Conservation (phyloP, 805 yeast genomes). For the Saturnispora saitoi region DNA sequence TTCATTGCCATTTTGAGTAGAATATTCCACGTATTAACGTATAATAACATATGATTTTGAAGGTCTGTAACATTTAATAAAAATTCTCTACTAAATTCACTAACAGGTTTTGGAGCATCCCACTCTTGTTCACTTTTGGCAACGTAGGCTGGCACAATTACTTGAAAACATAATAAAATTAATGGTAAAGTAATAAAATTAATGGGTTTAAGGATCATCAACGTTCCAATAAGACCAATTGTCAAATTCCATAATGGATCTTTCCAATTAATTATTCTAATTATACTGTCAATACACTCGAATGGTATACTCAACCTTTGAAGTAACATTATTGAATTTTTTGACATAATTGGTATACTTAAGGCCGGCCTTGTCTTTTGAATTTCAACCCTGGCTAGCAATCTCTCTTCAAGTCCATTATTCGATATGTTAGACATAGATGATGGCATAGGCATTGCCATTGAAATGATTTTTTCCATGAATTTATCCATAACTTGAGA, state of each 20-base stretch:
- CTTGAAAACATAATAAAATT: constrained; percentile 40
- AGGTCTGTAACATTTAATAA: constrained; percentile 71
- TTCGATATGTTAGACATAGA: constrained; percentile 42
- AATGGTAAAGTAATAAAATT: constrained; percentile 47
- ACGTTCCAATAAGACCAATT: constrained; percentile 30
- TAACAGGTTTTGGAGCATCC: constrained; percentile 58
- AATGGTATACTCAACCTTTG: constrained; percentile 57
- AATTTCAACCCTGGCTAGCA: constrained; percentile 47
- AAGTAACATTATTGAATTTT: constrained; percentile 53
- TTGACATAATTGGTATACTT: constrained; percentile 61
- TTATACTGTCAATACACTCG: constrained; percentile 47
- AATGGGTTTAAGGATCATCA: constrained; percentile 51
- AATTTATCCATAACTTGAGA: constrained; percentile 40
- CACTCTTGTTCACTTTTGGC: constrained; percentile 49
- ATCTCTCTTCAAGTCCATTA: constrained; percentile 24
- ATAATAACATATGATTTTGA: constrained; percentile 69
- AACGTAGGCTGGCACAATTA: constrained; percentile 62
- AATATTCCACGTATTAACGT: constrained; percentile 54
- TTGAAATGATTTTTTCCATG: constrained; percentile 59
- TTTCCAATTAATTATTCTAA: constrained; percentile 54
- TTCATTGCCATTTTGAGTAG: constrained; percentile 39
- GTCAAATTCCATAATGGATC: constrained; percentile 56
- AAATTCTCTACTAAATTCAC: constrained; percentile 73
- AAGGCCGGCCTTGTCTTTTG: constrained; percentile 61
- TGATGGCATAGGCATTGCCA: constrained; percentile 50